Conservation (phyloP, 345 rosid genomes). For the Euphorbia lathyris region DNA sequence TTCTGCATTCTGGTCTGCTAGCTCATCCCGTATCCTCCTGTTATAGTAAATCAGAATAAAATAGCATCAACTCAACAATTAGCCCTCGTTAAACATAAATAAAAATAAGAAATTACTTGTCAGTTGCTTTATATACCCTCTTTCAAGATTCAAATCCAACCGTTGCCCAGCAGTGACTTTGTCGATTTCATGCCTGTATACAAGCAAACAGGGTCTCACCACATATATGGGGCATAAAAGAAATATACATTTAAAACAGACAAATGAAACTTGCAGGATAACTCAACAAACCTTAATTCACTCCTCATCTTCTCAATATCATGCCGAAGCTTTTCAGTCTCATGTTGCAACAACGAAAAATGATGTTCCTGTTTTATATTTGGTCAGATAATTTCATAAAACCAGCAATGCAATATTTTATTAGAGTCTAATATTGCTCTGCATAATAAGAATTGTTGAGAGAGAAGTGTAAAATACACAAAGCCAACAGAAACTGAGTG, state of each 20-base stretch:
- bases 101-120: not conserved
- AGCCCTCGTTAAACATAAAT: not conserved
- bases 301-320: conserved; percentile 29
- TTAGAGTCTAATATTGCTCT: not conserved
- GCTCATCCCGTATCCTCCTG: conserved; percentile 29
- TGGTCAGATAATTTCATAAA: conserved; percentile 4
- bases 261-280: not conserved
- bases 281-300: conserved; percentile 22
- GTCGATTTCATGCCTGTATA: conserved; percentile 32
- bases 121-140: conserved; percentile 12
- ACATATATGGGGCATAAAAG: not conserved
- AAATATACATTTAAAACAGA: not conserved
- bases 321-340: conserved; percentile 26
- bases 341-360: conserved; percentile 31
- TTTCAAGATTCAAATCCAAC: conserved; percentile 33
- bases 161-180: conserved; percentile 32
- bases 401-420: not conserved
- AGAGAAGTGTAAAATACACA: not conserved
- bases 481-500: not conserved
- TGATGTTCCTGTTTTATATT: conserved; percentile 24
- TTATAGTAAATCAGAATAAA: not conserved
- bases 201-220: not conserved
- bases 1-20: conserved; percentile 27
- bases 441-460: not conserved
- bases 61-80: not conserved